Conservation (phyloP, 2,329 filamentous ascomycete genomes). For the Alternaria sp. region DNA sequence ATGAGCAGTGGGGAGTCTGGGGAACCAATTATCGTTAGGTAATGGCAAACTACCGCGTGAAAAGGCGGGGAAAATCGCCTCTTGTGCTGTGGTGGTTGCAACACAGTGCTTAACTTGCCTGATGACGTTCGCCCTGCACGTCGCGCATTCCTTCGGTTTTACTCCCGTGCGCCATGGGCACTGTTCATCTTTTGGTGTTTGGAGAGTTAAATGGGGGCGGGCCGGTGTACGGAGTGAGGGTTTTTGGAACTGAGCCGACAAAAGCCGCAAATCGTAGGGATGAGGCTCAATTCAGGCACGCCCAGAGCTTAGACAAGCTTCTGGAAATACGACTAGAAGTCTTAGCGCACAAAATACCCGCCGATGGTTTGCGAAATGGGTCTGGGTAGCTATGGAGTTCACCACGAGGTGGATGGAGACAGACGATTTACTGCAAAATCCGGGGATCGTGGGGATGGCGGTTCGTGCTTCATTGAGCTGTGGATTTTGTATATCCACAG, state of each 20-base stretch:
- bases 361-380: constrained; percentile 21
- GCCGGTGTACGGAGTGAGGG: constrained; percentile 13
- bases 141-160: constrained; percentile 27
- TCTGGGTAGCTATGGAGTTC: constrained; percentile 7
- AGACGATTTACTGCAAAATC: not conserved
- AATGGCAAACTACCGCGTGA: constrained; percentile 8
- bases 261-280: constrained; percentile 22
- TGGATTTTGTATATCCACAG: not conserved
- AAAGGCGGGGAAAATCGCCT: constrained; percentile 26
- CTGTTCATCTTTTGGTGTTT: constrained; percentile 18
- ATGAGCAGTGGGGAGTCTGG: constrained; percentile 20
- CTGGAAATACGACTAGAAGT: constrained; percentile 20
- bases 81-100: constrained; percentile 13
- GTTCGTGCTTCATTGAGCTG: not conserved
- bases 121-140: not conserved
- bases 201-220: not conserved
- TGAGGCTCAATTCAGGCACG: constrained; percentile 25
- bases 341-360: constrained; percentile 13
- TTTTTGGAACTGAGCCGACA: constrained; percentile 25
- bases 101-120: not conserved
- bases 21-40: constrained; percentile 40
- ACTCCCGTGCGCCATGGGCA: constrained; percentile 7
- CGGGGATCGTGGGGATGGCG: constrained; percentile 6
- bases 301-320: constrained; percentile 19
- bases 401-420: constrained; percentile 4